Conservation (phyloP, 345 rosid genomes). For the Syzygium aqueum region DNA sequence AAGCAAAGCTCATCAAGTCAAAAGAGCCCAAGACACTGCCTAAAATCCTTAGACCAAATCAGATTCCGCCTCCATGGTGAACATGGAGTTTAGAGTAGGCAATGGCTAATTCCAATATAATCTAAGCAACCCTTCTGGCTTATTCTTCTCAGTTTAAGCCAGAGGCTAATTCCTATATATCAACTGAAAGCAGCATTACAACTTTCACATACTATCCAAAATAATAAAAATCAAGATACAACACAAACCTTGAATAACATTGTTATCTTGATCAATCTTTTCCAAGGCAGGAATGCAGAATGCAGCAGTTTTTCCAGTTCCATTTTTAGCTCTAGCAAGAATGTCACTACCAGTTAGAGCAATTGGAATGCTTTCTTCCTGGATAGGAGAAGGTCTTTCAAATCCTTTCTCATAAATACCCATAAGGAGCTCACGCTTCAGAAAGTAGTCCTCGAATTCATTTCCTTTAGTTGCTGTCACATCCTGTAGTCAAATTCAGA, state of each 20-base stretch:
- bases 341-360: slow-evolving; percentile 99
- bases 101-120: neutral
- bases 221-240: neutral
- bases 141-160: neutral
- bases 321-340: slow-evolving; percentile 99
- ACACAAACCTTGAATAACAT: slow-evolving; percentile 75
- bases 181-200: neutral
- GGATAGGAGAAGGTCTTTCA: slow-evolving; percentile 98
- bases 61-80: neutral
- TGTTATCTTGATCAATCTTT: slow-evolving; percentile 90
- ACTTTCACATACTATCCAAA: neutral
- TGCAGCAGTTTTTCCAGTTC: slow-evolving; percentile 99
- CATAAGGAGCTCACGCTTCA: slow-evolving; percentile 90
- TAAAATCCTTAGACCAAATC: neutral
- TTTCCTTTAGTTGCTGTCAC: slow-evolving; percentile 99
- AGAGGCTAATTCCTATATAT: neutral
- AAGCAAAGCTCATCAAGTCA: neutral
- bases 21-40: neutral
- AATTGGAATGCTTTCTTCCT: slow-evolving; percentile 99
- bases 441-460: slow-evolving; percentile 97
- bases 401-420: slow-evolving; percentile 99
- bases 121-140: neutral
- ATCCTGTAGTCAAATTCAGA: slow-evolving; percentile 40
- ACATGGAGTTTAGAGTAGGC: neutral
- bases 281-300: slow-evolving; percentile 97